A percentile compares a stretch with the other conserved stretches of the same genome.
phyloP scores from a whole-genome alignment of 2,329 filamentous ascomycete species.

The Fusarium sarcochroum region DNA sequence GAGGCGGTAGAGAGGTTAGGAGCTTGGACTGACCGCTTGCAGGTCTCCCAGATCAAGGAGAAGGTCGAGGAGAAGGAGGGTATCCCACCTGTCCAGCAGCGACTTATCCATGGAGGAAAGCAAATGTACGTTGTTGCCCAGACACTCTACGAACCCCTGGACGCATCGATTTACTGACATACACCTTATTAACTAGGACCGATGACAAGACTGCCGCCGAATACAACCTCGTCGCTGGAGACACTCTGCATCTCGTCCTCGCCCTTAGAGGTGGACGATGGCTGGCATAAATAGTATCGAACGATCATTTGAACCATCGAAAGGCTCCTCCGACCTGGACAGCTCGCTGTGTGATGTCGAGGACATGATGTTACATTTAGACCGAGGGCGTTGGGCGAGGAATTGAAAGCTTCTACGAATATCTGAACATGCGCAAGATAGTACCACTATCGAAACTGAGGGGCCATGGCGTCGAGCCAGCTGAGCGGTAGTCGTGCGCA shows the following conservation, averaged over 20 bases:
- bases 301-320: constrained; percentile 14
- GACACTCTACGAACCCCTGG: not conserved
- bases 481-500: constrained; percentile 5
- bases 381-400: constrained; percentile 21
- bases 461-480: constrained; percentile 21
- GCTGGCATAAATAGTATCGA: constrained; percentile 33
- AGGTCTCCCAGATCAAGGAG: constrained; percentile 98
- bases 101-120: constrained; percentile 96
- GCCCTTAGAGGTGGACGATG: constrained; percentile 84
- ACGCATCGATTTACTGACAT: constrained; percentile 10
- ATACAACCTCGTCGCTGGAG: constrained; percentile 91
- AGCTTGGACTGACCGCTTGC: constrained; percentile 30
- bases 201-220: constrained; percentile 95
- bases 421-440: constrained; percentile 18
- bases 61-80: constrained; percentile 99
- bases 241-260: constrained; percentile 94
- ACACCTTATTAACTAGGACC: constrained; percentile 69
- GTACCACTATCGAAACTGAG: constrained; percentile 14
- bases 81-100: constrained; percentile 96
- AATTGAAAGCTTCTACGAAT: constrained; percentile 8
- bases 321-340: not conserved
- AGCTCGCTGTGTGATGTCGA: constrained; percentile 5
- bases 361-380: constrained; percentile 29
- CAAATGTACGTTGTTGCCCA: constrained; percentile 79
- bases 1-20: no score